Conservation (phyloP, 1,139 yeast genomes). For the Yamadazyma oceani region DNA sequence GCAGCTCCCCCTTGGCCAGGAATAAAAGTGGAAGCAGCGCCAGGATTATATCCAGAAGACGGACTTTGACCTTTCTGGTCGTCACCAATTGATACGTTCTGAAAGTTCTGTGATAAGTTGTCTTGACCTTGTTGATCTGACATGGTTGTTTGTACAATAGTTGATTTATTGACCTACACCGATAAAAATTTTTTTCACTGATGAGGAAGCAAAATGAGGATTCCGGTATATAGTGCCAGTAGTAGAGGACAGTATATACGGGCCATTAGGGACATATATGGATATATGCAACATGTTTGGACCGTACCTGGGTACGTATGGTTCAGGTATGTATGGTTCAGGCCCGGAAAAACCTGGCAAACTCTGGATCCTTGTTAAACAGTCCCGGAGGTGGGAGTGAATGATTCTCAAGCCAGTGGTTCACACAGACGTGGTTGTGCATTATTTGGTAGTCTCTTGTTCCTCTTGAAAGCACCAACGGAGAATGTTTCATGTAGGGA, state of each 20-base stretch:
- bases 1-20: conserved; percentile 15
- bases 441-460: conserved; percentile 2
- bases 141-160: conserved; percentile 34
- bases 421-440: conserved; percentile 6
- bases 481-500: conserved; percentile 8
- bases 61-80: conserved; percentile 19
- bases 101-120: conserved; percentile 55
- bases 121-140: conserved; percentile 51
- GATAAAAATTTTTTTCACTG: conserved; percentile 11
- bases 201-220: background rate
- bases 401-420: conserved; percentile 5
- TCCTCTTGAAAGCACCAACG: conserved; percentile 1
- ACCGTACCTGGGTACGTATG: no score
- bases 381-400: no score
- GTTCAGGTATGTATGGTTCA: no score
- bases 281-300: no score
- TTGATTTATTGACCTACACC: background rate
- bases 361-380: no score
- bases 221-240: no score
- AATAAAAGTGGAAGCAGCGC: conserved; percentile 16
- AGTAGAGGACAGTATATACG: no score
- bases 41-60: conserved; percentile 13
- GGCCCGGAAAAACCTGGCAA: no score
- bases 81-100: conserved; percentile 43
- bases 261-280: no score